These are phyloP conservation scores for Glaciozyma martinii DNA, from an alignment of 768 basidiomycete genomes.

Conservation along the genomic window DNA sequence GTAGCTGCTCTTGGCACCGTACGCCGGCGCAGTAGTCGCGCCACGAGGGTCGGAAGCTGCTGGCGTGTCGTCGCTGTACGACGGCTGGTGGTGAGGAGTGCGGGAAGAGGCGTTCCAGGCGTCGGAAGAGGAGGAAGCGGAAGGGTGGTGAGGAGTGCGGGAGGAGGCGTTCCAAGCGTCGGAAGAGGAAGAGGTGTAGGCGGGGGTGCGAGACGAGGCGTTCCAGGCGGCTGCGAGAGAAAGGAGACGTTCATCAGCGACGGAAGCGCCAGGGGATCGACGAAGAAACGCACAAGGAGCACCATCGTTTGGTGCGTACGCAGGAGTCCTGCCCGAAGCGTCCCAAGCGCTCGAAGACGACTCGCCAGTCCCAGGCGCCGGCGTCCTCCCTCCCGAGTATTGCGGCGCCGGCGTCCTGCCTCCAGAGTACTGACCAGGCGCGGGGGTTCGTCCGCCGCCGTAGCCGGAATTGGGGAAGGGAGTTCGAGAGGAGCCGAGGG, in stretches of 20 bases:
- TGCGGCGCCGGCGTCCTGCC: constrained; percentile 30
- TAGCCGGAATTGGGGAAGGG: neutral
- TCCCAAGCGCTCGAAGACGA: neutral
- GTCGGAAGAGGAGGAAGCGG: neutral
- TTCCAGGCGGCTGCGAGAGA: neutral
- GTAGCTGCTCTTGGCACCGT: constrained; percentile 6
- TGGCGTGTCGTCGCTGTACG: constrained; percentile 11
- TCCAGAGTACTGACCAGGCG: constrained; percentile 19
- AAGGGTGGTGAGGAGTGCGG: constrained; percentile 21
- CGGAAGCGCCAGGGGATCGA: neutral
- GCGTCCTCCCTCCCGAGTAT: constrained; percentile 26
- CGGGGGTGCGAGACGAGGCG: constrained; percentile 12
- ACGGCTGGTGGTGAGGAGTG: constrained; percentile 14
- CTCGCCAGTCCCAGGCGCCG: constrained; percentile 15
- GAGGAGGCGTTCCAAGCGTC: constrained; percentile 28
- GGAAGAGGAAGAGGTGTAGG: constrained; percentile 10
- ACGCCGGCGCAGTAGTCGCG: constrained; percentile 10
- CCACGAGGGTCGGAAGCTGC: constrained; percentile 20
- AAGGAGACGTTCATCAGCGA: neutral
- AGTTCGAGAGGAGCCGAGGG: constrained; percentile 11
- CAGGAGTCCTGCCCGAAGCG: constrained; percentile 14
- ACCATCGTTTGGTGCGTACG: neutral
- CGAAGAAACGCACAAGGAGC: neutral
- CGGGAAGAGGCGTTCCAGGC: constrained; percentile 27
- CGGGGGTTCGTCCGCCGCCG: constrained; percentile 31